These are phyloP conservation scores for Sophora flavescens DNA, from an alignment of 306 rosid genomes.

Conservation along the genomic window DNA sequence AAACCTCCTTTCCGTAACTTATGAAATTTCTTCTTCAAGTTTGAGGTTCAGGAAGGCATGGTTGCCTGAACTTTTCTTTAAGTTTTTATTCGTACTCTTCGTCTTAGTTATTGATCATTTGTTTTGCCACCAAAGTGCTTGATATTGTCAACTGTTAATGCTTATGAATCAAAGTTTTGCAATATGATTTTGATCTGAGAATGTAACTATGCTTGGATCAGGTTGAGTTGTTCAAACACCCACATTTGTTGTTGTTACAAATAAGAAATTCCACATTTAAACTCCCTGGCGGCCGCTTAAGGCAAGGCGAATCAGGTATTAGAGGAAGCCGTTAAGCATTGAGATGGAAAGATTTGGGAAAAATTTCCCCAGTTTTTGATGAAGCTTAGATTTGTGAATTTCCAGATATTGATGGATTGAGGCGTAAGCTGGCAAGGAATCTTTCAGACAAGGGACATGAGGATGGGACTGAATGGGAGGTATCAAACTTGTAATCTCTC, in stretches of 20 bases:
- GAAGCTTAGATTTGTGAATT: conserved; percentile 34
- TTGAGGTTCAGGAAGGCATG: conserved; percentile 6
- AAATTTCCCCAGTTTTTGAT: conserved; percentile 1
- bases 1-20: neutral
- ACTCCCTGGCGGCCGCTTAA: conserved; percentile 95
- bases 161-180: neutral
- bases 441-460: conserved; percentile 63
- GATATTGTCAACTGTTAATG: neutral
- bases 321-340: conserved; percentile 17
- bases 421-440: conserved; percentile 76
- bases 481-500: conserved; percentile 36
- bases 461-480: conserved; percentile 88
- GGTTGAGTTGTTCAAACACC: conserved; percentile 96
- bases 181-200: conserved; percentile 30
- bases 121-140: conserved; percentile 1
- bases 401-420: conserved; percentile 83
- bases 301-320: conserved; percentile 88
- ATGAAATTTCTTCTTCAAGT: neutral
- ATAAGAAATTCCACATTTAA: conserved; percentile 72
- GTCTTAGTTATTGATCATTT: neutral
- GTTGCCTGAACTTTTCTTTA: conserved; percentile 17
- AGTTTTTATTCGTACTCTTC: conserved; percentile 7
- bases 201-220: conserved; percentile 47
- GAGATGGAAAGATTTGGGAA: conserved; percentile 1
- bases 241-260: conserved; percentile 84